A percentile compares a stretch with the other conserved stretches of the same genome.
Conservation (phyloP, 2,329 filamentous ascomycete species). For the Nigrospora sphaerica region DNA sequence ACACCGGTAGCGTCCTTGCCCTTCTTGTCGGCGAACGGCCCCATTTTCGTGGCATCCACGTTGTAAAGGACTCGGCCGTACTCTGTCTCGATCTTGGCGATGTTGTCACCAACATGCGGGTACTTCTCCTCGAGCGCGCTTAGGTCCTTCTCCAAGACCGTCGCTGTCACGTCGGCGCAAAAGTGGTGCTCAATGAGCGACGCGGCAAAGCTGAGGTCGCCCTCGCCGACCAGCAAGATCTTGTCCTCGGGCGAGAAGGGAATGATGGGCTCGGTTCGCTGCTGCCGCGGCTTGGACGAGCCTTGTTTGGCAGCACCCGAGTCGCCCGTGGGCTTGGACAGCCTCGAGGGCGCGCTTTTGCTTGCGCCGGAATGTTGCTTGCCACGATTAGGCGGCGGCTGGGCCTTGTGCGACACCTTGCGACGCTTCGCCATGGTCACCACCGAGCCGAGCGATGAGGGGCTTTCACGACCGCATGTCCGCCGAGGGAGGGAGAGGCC, state of each 20-base stretch:
- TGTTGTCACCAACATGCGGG: slow-evolving; percentile 58
- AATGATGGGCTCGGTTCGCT: slow-evolving; percentile 43
- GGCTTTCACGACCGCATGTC: background rate
- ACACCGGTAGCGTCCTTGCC: slow-evolving; percentile 19
- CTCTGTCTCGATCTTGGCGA: slow-evolving; percentile 42
- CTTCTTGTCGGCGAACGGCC: slow-evolving; percentile 36
- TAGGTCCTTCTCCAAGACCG: slow-evolving; percentile 54
- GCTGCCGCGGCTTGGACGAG: slow-evolving; percentile 12
- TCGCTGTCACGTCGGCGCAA: slow-evolving; percentile 61
- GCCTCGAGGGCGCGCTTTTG: background rate
- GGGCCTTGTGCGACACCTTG: slow-evolving; percentile 16
- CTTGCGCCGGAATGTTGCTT: slow-evolving; percentile 4
- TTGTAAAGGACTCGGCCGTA: slow-evolving; percentile 45
- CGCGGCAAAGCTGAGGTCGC: slow-evolving; percentile 71
- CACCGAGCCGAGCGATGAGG: background rate
- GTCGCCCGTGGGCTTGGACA: slow-evolving; percentile 2
- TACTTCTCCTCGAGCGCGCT: slow-evolving; percentile 64
- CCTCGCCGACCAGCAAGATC: slow-evolving; percentile 74
- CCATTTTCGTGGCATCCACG: slow-evolving; percentile 62
- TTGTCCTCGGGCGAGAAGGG: slow-evolving; percentile 60
- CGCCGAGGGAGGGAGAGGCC: background rate
- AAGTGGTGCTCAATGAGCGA: slow-evolving; percentile 59
- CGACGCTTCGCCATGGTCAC: slow-evolving; percentile 29
- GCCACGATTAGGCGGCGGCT: slow-evolving; percentile 7
- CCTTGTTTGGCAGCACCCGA: slow-evolving; percentile 1